Conservation (phyloP, 2,329 filamentous ascomycete species). For the Setomelanomma holmii region DNA sequence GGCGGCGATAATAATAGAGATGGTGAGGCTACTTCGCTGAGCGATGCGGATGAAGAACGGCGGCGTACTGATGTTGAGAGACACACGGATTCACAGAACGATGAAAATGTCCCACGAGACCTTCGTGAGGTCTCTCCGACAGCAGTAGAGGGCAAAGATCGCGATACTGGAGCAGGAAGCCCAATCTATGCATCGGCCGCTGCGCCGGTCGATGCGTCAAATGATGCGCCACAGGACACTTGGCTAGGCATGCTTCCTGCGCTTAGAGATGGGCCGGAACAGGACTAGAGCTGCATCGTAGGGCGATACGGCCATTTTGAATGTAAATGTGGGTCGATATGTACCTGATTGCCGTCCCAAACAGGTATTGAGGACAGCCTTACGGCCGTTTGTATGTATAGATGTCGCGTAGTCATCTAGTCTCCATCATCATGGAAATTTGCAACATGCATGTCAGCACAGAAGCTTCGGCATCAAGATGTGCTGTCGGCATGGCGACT, state of each 20-base stretch:
- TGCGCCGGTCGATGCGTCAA: constrained; percentile 3
- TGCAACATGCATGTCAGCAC: background rate
- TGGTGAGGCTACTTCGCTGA: constrained; percentile 1
- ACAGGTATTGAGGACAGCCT: background rate
- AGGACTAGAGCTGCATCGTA: constrained; percentile 1
- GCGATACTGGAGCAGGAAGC: constrained; percentile 3
- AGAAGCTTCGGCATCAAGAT: background rate
- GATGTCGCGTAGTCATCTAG: background rate
- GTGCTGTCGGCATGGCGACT: background rate
- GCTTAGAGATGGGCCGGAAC: constrained; percentile 13
- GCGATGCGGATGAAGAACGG: constrained; percentile 6
- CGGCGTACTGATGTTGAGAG: background rate
- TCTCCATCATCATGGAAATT: background rate
- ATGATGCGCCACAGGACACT: constrained; percentile 14
- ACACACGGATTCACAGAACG: constrained; percentile 5
- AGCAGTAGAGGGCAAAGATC: constrained; percentile 9
- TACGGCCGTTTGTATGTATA: background rate
- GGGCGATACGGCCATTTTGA: background rate
- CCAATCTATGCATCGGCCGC: constrained; percentile 4
- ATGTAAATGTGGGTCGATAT: background rate
- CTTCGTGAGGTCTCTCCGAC: constrained; percentile 3
- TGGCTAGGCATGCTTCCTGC: constrained; percentile 17
- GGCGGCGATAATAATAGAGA: background rate
- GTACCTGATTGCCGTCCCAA: background rate
- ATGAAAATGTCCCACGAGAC: background rate